Conservation (phyloP, 2,329 filamentous ascomycete species). For the Pseudogymnoascus sp. region DNA sequence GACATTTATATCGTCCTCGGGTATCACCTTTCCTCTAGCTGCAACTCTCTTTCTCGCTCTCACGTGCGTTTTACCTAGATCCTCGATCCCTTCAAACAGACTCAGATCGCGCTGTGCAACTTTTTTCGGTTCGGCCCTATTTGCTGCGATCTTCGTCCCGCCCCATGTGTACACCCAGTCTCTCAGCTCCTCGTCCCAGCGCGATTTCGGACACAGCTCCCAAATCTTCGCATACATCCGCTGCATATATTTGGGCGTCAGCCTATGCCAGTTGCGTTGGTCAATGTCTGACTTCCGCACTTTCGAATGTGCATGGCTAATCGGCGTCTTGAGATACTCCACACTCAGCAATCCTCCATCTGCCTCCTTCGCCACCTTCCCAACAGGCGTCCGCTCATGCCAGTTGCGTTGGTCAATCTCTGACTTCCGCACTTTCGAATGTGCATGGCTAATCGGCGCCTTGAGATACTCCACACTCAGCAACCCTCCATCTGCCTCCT, state of each 20-base stretch:
- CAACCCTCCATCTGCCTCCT: background rate
- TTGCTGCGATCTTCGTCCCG: slow-evolving; percentile 18
- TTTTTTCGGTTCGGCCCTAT: slow-evolving; percentile 24
- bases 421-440: background rate
- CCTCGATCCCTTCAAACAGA: slow-evolving; percentile 42
- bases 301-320: slow-evolving; percentile 8
- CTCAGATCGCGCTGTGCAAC: slow-evolving; percentile 28
- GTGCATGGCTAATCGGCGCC: slow-evolving; percentile 10
- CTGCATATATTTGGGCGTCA: slow-evolving; percentile 36
- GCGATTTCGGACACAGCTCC: slow-evolving; percentile 36
- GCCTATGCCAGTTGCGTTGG: slow-evolving; percentile 18
- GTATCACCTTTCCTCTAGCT: background rate
- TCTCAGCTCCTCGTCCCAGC: slow-evolving; percentile 24
- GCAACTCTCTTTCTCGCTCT: background rate
- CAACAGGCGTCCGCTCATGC: slow-evolving; percentile 14
- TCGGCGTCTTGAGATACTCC: slow-evolving; percentile 11
- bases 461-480: slow-evolving; percentile 11
- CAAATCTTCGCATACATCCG: slow-evolving; percentile 41
- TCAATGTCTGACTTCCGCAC: background rate
- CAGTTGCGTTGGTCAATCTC: background rate
- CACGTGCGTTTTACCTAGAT: background rate
- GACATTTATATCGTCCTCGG: background rate
- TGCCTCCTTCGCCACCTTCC: background rate
- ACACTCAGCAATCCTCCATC: background rate
- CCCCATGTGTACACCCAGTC: slow-evolving; percentile 41